These are phyloP conservation scores for Euphorbia lathyris DNA, from an alignment of 345 rosid genomes.

Conservation along the genomic window DNA sequence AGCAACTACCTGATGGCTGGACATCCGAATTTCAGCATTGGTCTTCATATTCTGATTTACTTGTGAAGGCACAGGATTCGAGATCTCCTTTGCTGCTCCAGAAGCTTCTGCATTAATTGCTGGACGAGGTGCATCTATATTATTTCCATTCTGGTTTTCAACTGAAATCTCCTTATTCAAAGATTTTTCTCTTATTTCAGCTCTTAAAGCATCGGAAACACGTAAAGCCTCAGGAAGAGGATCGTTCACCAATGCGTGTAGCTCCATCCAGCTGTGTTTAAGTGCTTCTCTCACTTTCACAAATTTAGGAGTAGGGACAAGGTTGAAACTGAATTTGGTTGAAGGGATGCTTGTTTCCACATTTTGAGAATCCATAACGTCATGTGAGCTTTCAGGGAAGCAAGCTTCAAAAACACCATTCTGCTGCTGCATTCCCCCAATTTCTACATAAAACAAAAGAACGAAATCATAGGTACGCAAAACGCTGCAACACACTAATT, in stretches of 20 bases:
- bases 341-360: neutral
- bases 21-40: no score
- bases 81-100: slow-evolving; percentile 1
- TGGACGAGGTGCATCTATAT: slow-evolving; percentile 1
- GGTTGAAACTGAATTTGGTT: slow-evolving; percentile 13
- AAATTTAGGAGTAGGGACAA: slow-evolving; percentile 31
- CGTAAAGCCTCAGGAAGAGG: slow-evolving; percentile 50
- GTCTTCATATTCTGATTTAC: no score
- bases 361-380: slow-evolving; percentile 25
- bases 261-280: slow-evolving; percentile 36
- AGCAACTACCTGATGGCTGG: no score
- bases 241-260: slow-evolving; percentile 41
- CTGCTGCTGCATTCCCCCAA: neutral
- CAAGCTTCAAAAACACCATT: neutral
- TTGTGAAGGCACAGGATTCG: no score
- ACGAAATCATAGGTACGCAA: neutral
- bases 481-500: neutral
- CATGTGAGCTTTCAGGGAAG: slow-evolving; percentile 16
- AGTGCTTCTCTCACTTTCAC: slow-evolving; percentile 39
- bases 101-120: neutral
- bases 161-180: slow-evolving; percentile 4
- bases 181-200: slow-evolving; percentile 11
- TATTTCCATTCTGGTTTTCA: slow-evolving; percentile 15
- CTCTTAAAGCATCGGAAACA: slow-evolving; percentile 29
- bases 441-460: slow-evolving; percentile 7